Evolutionary conservation across 2,329 filamentous ascomycete genomes (phyloP), one percentile per base, ranked within the genome.

Genomic region (Chalaropsis ovoidea): DNA sequence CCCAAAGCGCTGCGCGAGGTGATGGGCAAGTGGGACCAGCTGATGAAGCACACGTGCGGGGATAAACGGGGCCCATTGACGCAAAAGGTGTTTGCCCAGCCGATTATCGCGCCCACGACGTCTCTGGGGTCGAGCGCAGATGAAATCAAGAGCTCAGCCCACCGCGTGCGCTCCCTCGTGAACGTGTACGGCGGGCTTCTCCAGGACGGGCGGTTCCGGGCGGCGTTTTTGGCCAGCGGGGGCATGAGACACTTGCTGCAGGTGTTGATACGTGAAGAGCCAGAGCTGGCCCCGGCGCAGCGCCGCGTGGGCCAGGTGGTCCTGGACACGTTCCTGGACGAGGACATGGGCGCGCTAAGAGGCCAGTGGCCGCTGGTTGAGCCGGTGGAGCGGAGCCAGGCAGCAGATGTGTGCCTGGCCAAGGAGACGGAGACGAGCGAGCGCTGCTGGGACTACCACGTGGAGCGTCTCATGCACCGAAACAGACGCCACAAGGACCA

Each of bases 271-370:
- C 47, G 63, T n/a, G 27, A 54, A 19, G 66, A 65, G 35, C 13
- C 63, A 15, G 74, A 78, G 27, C 82, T 83, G 76, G 78, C 78
- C 15, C 71, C 74, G 1, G 78, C 81, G 5, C 78, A 81, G 71
- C 78, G 77, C 67, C 83, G 81, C 70, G 79, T 81, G 27, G 82
- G 80, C 1, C 77, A 83, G 67, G 76, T 87, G 65, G 78, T 86
- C 35, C 77, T 82, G 42, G 86, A 88, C 71, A 85, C 79, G 67
- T 88, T 88, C 71, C 75, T 88, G n/a, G 85, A 88, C 70, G 79
- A 81, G 68, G 78, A 81, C 66, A 84, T 86, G 78, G 84, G 84
- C 49, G 84, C 84, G 1, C 75, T 76, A 27, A 69, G 80, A 19
- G 82, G 82, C 0, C 74, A 82, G 68, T 87, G 83, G 83, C 83